These are phyloP conservation scores for Monosporascus sp. DNA, from an alignment of 2,329 filamentous ascomycete genomes.

Conservation along the genomic window DNA sequence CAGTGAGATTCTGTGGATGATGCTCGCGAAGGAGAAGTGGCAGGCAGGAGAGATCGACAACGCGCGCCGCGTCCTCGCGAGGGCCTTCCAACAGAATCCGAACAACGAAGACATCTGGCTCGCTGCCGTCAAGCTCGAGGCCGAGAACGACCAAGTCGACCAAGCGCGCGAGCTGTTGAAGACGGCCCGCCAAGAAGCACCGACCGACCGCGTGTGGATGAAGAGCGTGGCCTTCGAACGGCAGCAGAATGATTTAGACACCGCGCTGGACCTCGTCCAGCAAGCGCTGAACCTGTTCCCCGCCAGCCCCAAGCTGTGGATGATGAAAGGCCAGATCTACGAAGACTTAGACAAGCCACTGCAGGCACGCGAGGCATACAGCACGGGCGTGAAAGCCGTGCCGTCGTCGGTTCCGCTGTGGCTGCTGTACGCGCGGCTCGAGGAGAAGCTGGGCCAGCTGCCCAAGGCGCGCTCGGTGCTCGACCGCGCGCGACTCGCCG, in stretches of 20 bases:
- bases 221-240: constrained; percentile 93
- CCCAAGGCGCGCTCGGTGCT: constrained; percentile 94
- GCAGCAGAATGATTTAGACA: constrained; percentile 71
- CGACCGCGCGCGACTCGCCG: constrained; percentile 81
- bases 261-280: constrained; percentile 80
- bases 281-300: constrained; percentile 86
- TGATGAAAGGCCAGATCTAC: constrained; percentile 99
- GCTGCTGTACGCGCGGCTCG: constrained; percentile 81
- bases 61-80: constrained; percentile 76
- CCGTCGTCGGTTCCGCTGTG: constrained; percentile 81
- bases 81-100: constrained; percentile 90
- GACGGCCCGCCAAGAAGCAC: constrained; percentile 79
- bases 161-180: constrained; percentile 77
- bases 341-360: constrained; percentile 72
- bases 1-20: constrained; percentile 90
- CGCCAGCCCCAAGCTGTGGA: constrained; percentile 83
- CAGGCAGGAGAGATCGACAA: constrained; percentile 82
- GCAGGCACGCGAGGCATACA: constrained; percentile 86
- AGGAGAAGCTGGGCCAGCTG: constrained; percentile 75
- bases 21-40: constrained; percentile 93
- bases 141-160: constrained; percentile 77
- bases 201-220: constrained; percentile 95
- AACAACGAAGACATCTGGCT: constrained; percentile 99
- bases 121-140: constrained; percentile 91
- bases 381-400: constrained; percentile 80